A percentile compares a stretch with the other conserved stretches of the same genome.
phyloP scores from a whole-genome alignment of 1,284 basidiomycete genomes.

The Ustanciosporium gigantosporum region DNA sequence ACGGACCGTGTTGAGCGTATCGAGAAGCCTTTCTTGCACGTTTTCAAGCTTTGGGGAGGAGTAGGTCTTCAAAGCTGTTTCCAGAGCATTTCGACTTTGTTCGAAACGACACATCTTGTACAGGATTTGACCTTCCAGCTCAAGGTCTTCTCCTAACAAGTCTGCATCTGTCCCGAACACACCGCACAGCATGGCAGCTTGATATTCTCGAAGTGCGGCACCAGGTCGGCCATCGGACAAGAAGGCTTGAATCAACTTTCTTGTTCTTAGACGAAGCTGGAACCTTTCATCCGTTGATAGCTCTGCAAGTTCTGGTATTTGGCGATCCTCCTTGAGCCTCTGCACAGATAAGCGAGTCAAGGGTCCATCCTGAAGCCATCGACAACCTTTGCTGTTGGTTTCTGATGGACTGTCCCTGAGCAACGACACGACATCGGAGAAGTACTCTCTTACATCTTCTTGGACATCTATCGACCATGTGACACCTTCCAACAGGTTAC shows the following conservation, averaged over 20 bases:
- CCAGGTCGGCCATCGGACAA: slow-evolving; percentile 25
- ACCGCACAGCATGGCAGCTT: slow-evolving; percentile 19
- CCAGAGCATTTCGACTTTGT: slow-evolving; percentile 11
- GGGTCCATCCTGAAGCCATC: slow-evolving; percentile 47
- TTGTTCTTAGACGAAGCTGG: slow-evolving; percentile 3
- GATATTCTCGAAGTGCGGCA: slow-evolving; percentile 36
- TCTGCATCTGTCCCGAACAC: slow-evolving; percentile 1
- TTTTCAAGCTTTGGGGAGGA: slow-evolving; percentile 4
- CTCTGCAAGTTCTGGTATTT: not conserved
- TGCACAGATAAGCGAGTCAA: slow-evolving; percentile 10
- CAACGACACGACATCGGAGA: slow-evolving; percentile 1
- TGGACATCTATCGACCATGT: slow-evolving; percentile 20
- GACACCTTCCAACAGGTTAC: slow-evolving; percentile 6
- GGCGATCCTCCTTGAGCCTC: not conserved
- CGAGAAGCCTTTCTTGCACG: slow-evolving; percentile 23
- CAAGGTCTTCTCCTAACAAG: slow-evolving; percentile 16
- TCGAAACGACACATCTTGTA: slow-evolving; percentile 25
- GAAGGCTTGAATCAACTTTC: slow-evolving; percentile 14
- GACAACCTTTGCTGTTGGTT: slow-evolving; percentile 24
- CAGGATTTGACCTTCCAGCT: slow-evolving; percentile 32
- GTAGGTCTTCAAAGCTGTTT: slow-evolving; percentile 20
- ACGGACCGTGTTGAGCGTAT: slow-evolving; percentile 21
- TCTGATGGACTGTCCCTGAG: slow-evolving; percentile 8
- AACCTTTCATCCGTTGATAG: not conserved
- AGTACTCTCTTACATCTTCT: slow-evolving; percentile 3